A percentile compares a stretch with the other conserved stretches of the same genome.
These are phyloP conservation scores for Hypomyces rosellus DNA, from an alignment of 2,329 filamentous ascomycete species.

Conservation along the genomic window DNA sequence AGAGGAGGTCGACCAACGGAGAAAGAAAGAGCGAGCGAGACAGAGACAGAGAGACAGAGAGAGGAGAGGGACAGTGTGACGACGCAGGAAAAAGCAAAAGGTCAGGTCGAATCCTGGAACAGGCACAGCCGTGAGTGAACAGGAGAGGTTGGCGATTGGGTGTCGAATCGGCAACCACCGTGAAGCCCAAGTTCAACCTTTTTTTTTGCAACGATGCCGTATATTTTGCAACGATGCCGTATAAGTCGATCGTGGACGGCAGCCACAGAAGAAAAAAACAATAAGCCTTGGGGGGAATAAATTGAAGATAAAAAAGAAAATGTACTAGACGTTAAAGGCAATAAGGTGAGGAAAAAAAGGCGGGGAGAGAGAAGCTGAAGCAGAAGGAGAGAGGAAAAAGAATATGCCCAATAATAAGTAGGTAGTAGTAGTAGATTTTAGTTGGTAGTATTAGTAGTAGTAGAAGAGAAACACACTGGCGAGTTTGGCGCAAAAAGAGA, in stretches of 20 bases:
- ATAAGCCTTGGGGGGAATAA: background rate
- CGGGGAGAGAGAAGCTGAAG: background rate
- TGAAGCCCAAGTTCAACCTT: conserved; percentile 3
- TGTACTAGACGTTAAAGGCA: no score
- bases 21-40: background rate
- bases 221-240: conserved; percentile 7
- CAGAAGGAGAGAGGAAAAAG: conserved; percentile 9
- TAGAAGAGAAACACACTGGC: conserved; percentile 3
- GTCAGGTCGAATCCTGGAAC: background rate
- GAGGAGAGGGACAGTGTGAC: background rate
- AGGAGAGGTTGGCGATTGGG: background rate
- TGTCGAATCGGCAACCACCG: background rate
- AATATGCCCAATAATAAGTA: background rate
- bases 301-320: no score
- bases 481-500: background rate
- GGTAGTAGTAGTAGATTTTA: background rate
- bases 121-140: conserved; percentile 1
- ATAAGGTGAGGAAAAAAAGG: background rate
- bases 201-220: conserved; percentile 7
- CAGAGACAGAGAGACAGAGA: no score
- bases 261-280: background rate
- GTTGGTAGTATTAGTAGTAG: no score
- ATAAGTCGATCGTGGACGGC: conserved; percentile 2
- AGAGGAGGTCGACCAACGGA: no score
- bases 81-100: no score